These are phyloP conservation scores for Nicotiana knightiana DNA, from an alignment of 257 asterid species.

Conservation along the genomic window DNA sequence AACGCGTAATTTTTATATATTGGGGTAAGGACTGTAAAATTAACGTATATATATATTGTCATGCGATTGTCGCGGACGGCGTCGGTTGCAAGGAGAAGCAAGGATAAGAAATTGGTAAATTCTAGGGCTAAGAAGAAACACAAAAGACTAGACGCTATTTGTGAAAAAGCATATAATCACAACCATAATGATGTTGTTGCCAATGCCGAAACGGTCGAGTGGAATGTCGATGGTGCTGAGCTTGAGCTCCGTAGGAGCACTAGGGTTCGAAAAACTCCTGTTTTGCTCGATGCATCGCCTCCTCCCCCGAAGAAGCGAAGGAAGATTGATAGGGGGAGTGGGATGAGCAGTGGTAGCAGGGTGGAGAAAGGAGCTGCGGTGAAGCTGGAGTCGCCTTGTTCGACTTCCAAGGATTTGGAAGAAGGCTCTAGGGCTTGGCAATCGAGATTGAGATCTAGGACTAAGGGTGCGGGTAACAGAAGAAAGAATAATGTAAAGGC, in stretches of 20 bases:
- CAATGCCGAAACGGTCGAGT: slow-evolving; percentile 28
- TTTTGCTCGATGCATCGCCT: slow-evolving; percentile 90
- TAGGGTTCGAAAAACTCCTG: slow-evolving; percentile 84
- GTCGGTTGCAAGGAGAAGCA: slow-evolving; percentile 44
- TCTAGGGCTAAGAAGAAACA: slow-evolving; percentile 71
- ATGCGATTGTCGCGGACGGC: slow-evolving; percentile 70
- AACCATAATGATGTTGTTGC: slow-evolving; percentile 41
- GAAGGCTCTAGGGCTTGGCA: slow-evolving; percentile 46
- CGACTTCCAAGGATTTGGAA: slow-evolving; percentile 40
- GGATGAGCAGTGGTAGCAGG: slow-evolving; percentile 25
- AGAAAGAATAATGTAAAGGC: slow-evolving; percentile 29
- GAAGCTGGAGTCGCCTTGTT: slow-evolving; percentile 31
- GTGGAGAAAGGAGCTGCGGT: slow-evolving; percentile 32
- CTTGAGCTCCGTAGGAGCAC: slow-evolving; percentile 66
- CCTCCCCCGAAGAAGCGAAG: slow-evolving; percentile 63
- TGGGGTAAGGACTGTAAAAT: not conserved
- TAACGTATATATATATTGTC: slow-evolving; percentile 19
- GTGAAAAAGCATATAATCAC: slow-evolving; percentile 57
- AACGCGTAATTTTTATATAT: not conserved
- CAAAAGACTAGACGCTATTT: slow-evolving; percentile 75
- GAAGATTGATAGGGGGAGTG: slow-evolving; percentile 34
- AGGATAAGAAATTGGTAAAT: slow-evolving; percentile 47
- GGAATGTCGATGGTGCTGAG: slow-evolving; percentile 38
- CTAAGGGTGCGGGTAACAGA: slow-evolving; percentile 22
- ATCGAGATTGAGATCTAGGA: slow-evolving; percentile 62